These are phyloP conservation scores for Neofusicoccum umdonicola DNA, from an alignment of 2,329 filamentous ascomycete species.

Conservation along the genomic window DNA sequence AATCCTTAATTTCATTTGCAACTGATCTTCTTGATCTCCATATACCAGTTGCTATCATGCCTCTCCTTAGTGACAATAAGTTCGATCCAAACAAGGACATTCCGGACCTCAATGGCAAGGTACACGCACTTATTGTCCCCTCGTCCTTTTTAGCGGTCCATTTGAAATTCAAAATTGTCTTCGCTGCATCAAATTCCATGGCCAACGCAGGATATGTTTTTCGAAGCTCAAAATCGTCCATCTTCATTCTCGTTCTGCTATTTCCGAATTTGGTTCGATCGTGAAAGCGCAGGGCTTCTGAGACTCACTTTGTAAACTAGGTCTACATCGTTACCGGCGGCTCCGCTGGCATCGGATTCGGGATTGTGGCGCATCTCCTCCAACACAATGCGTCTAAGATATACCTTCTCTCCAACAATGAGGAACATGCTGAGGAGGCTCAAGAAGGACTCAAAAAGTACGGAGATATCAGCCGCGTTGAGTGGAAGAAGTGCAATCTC, in stretches of 20 bases:
- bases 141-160: no score
- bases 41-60: neutral
- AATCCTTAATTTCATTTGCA: neutral
- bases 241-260: no score
- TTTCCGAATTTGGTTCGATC: neutral
- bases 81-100: constrained; percentile 42
- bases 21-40: neutral
- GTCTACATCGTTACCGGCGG: constrained; percentile 51
- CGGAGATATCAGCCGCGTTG: constrained; percentile 46
- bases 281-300: no score
- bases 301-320: constrained; percentile 22
- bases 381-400: constrained; percentile 49
- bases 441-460: constrained; percentile 43
- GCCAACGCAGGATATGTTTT: no score
- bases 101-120: constrained; percentile 41
- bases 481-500: constrained; percentile 48
- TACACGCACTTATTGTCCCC: constrained; percentile 11
- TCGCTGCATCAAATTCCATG: no score
- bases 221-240: no score
- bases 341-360: constrained; percentile 51
- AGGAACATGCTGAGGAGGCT: constrained; percentile 48
- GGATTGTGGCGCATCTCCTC: constrained; percentile 53
- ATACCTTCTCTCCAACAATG: constrained; percentile 50
- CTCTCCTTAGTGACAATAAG: constrained; percentile 29
- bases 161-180: no score